phyloP scores from a whole-genome alignment of 2,329 filamentous ascomycete species.

The Botryotinia narcissicola region DNA sequence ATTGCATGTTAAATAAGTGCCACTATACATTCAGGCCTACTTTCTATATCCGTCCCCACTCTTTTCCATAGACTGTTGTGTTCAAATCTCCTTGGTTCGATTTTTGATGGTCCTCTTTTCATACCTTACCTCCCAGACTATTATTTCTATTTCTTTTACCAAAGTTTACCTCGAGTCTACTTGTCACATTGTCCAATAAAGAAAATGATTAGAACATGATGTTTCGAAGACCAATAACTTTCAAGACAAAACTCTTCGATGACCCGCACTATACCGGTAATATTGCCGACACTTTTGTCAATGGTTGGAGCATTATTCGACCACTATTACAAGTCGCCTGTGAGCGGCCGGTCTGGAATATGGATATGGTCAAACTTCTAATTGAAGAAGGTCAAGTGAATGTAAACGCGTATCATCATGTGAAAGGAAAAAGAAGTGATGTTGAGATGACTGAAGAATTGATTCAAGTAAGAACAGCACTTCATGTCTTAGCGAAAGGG shows the following conservation, averaged over 20 bases:
- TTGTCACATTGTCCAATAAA: background rate
- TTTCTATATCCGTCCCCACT: background rate
- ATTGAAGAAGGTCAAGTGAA: slow-evolving; percentile 40
- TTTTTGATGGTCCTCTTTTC: background rate
- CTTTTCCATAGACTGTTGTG: too few species aligned
- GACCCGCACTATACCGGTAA: background rate
- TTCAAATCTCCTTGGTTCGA: background rate
- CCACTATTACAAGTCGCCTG: slow-evolving; percentile 12
- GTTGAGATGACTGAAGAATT: background rate
- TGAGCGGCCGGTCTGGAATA: slow-evolving; percentile 36
- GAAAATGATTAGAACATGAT: background rate
- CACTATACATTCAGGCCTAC: background rate
- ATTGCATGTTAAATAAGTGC: background rate
- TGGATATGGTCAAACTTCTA: slow-evolving; percentile 40
- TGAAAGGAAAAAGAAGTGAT: background rate
- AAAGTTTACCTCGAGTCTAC: background rate
- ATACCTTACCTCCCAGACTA: background rate
- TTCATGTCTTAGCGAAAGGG: slow-evolving; percentile 22
- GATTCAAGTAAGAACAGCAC: slow-evolving; percentile 6
- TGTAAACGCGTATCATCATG: slow-evolving; percentile 31
- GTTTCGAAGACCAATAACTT: background rate
- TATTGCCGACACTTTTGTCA: background rate
- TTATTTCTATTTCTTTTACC: too few species aligned
- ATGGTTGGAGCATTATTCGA: background rate
- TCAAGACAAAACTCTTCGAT: slow-evolving; percentile 18